These are phyloP conservation scores for Cochlearia excelsa DNA, from an alignment of 345 rosid species.

Conservation along the genomic window DNA sequence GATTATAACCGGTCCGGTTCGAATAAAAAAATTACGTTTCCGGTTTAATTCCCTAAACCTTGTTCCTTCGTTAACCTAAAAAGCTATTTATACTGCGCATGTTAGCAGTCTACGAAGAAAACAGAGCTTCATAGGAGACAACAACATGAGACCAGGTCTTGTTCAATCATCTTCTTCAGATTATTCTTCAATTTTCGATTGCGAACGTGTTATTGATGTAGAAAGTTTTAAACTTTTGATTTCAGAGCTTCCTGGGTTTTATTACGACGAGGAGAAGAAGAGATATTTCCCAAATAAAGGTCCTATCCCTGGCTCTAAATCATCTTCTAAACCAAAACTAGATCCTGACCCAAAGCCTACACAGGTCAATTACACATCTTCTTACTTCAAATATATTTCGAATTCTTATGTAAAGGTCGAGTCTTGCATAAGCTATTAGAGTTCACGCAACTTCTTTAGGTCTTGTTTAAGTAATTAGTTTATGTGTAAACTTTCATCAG, in stretches of 20 bases:
- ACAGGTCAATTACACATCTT: too few relatives aligned
- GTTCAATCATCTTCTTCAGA: neutral
- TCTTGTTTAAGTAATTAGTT: neutral
- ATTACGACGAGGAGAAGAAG: slow-evolving; percentile 84
- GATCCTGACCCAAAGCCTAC: slow-evolving; percentile 31
- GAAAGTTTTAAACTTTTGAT: too few relatives aligned
- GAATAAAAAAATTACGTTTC: slow-evolving; percentile 12
- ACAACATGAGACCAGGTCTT: slow-evolving; percentile 35
- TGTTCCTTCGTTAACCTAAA: neutral
- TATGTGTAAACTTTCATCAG: slow-evolving; percentile 8
- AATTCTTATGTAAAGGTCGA: slow-evolving; percentile 10
- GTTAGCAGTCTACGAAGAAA: slow-evolving; percentile 17
- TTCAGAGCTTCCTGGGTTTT: slow-evolving; percentile 81
- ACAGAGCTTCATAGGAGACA: slow-evolving; percentile 16
- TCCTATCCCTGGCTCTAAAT: slow-evolving; percentile 64
- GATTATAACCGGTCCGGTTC: slow-evolving; percentile 2
- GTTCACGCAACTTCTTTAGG: neutral
- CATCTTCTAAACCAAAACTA: slow-evolving; percentile 29
- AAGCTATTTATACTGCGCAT: neutral
- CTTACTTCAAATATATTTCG: neutral
- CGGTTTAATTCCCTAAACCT: neutral
- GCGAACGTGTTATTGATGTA: slow-evolving; percentile 4
- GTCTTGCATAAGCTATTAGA: slow-evolving; percentile 15
- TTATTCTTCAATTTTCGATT: neutral
- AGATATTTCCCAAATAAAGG: slow-evolving; percentile 78